phyloP scores from a whole-genome alignment of 768 basidiomycete genomes.

The Mycena indigotica region DNA sequence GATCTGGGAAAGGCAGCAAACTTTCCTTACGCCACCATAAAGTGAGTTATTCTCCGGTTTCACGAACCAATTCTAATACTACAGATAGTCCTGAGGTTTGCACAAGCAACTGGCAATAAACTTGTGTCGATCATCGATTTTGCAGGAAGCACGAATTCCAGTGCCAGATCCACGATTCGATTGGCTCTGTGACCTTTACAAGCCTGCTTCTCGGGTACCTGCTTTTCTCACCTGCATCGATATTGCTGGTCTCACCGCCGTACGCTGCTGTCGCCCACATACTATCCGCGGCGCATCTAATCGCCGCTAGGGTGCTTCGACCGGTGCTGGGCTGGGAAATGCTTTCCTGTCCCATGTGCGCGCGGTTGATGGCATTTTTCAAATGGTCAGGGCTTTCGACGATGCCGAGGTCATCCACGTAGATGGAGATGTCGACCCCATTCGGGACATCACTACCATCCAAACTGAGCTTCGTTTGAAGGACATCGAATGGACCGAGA shows the following conservation, averaged over 20 bases:
- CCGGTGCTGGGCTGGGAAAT: conserved; percentile 97
- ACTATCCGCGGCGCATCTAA: conserved; percentile 2
- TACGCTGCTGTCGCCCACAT: conserved; percentile 37
- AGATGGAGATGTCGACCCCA: conserved; percentile 94
- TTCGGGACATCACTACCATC: conserved; percentile 98
- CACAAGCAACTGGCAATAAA: too few relatives aligned
- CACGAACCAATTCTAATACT: too few relatives aligned
- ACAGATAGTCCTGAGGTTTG: conserved; percentile 56
- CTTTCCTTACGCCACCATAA: conserved; percentile 94
- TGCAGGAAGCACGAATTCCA: conserved; percentile 84
- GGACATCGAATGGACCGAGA: conserved; percentile 99
- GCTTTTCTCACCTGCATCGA: conserved; percentile 98
- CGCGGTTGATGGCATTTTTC: conserved; percentile 99
- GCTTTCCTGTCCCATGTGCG: conserved; percentile 97
- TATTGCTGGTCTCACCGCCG: conserved; percentile 95
- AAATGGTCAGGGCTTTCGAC: conserved; percentile 96
- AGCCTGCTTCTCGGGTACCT: conserved; percentile 84
- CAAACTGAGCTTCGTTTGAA: conserved; percentile 91
- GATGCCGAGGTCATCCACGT: conserved; percentile 99
- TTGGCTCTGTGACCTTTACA: conserved; percentile 91
- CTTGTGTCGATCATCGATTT: too few relatives aligned
- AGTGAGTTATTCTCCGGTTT: conserved; percentile 41
- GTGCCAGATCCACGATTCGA: conserved; percentile 94
- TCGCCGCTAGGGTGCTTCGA: conserved; percentile 79
- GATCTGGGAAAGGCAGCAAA: conserved; percentile 95